Conservation (phyloP, 768 basidiomycete genomes). For the Rhizopogon salebrosus region DNA sequence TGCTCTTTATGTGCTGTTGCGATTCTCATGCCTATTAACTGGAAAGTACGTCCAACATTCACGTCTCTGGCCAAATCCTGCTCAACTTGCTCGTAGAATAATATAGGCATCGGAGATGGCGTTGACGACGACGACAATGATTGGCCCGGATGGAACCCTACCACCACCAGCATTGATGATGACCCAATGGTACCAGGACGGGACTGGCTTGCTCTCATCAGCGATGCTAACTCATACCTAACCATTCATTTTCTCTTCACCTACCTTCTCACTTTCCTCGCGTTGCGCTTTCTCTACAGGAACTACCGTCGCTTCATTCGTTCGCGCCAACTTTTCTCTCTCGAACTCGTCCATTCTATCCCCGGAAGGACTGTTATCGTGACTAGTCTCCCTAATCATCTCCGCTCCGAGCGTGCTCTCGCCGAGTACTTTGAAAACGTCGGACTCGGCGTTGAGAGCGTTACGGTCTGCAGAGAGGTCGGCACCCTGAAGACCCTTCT, state of each 20-base stretch:
- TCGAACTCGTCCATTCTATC: conserved; percentile 93
- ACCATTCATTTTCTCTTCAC: conserved; percentile 90
- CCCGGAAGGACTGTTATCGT: conserved; percentile 91
- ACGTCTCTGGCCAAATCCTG: background rate
- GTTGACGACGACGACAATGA: conserved; percentile 34
- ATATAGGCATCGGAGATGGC: conserved; percentile 61
- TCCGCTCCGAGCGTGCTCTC: conserved; percentile 78
- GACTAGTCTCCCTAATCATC: conserved; percentile 75
- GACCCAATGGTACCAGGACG: conserved; percentile 28
- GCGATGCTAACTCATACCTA: conserved; percentile 85
- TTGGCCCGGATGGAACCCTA: conserved; percentile 35
- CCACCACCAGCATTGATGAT: conserved; percentile 13
- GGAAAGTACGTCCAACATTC: conserved; percentile 54
- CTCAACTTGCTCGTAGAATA: conserved; percentile 43
- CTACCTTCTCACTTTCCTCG: conserved; percentile 85
- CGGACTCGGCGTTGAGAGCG: conserved; percentile 85
- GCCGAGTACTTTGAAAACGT: conserved; percentile 94
- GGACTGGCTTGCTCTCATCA: conserved; percentile 86
- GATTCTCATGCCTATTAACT: conserved; percentile 94
- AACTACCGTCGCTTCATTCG: conserved; percentile 89
- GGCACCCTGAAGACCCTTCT: conserved; percentile 66
- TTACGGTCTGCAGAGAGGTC: conserved; percentile 83
- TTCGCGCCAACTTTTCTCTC: conserved; percentile 86
- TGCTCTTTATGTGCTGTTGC: conserved; percentile 77
- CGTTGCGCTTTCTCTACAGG: conserved; percentile 80